phyloP scores from a whole-genome alignment of 768 basidiomycete genomes.

The Collybia mongolica region DNA sequence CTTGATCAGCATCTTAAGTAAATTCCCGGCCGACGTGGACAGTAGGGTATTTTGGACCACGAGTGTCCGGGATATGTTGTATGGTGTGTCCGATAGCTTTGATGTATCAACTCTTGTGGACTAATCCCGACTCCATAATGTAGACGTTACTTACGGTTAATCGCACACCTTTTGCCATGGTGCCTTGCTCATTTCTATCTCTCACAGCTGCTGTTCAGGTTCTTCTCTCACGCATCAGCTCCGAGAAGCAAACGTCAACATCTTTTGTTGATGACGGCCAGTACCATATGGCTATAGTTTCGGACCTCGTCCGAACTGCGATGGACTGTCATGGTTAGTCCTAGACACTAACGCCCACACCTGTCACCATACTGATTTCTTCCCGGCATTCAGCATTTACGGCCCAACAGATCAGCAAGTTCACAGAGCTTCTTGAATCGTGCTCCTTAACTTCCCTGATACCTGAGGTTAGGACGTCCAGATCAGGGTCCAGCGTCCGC shows the following conservation, averaged over 20 bases:
- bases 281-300: conserved; percentile 35
- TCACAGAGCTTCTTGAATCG: conserved; percentile 41
- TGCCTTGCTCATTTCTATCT: not conserved
- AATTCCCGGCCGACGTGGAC: conserved; percentile 77
- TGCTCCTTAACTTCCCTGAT: conserved; percentile 7
- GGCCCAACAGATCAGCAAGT: conserved; percentile 50
- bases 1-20: conserved; percentile 71
- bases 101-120: not conserved
- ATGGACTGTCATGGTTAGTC: conserved; percentile 57
- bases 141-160: conserved; percentile 39
- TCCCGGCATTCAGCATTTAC: conserved; percentile 51
- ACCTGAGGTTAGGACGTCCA: conserved; percentile 5
- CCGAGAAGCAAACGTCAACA: conserved; percentile 29
- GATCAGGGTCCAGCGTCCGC: conserved; percentile 14
- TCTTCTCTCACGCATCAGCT: conserved; percentile 47
- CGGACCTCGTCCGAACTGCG: conserved; percentile 46
- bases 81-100: conserved; percentile 43
- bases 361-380: not conserved
- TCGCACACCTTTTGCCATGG: not conserved
- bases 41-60: conserved; percentile 75
- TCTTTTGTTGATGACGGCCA: conserved; percentile 32
- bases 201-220: conserved; percentile 52
- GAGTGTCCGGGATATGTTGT: conserved; percentile 60
- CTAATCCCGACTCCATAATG: conserved; percentile 3
- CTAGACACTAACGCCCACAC: not conserved